Percentiles rank a stretch among this genome's conserved stretches.
These are phyloP conservation scores for Penicillium oxalicum DNA, from an alignment of 2,329 filamentous ascomycete species.

Conservation along the genomic window DNA sequence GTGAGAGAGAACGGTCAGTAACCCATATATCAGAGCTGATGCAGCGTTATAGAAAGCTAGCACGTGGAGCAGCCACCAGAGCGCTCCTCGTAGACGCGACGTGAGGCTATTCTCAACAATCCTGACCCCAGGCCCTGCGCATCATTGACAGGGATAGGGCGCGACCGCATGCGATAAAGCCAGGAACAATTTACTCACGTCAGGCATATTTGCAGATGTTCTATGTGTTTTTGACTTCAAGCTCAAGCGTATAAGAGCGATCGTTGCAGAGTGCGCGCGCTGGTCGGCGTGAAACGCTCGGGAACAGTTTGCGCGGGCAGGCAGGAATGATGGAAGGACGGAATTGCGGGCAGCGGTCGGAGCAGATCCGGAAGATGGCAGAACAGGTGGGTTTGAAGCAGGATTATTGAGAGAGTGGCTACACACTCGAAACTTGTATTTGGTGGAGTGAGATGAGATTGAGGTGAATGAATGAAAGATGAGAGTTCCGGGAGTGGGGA, in stretches of 20 bases:
- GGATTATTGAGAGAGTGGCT: neutral
- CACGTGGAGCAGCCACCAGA: too few relatives aligned
- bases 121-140: neutral
- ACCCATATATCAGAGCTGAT: too few relatives aligned
- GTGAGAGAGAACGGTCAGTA: too few relatives aligned
- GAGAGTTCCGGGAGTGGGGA: conserved; percentile 9
- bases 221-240: neutral
- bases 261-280: conserved; percentile 2
- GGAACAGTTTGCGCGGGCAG: conserved; percentile 3
- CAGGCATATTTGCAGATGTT: conserved; percentile 26
- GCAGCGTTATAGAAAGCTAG: too few relatives aligned
- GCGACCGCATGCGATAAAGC: neutral
- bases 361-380: neutral
- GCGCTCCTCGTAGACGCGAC: neutral
- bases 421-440: neutral
- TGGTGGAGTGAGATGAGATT: neutral
- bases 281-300: neutral
- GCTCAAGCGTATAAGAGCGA: neutral
- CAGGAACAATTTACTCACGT: conserved; percentile 24
- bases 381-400: neutral
- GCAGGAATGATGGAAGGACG: neutral
- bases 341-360: neutral
- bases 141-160: neutral
- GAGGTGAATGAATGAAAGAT: conserved; percentile 7
- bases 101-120: neutral